Evolutionary conservation across 2,329 filamentous ascomycete species (phyloP).

Genomic region (Fusarium camptoceras): DNA sequence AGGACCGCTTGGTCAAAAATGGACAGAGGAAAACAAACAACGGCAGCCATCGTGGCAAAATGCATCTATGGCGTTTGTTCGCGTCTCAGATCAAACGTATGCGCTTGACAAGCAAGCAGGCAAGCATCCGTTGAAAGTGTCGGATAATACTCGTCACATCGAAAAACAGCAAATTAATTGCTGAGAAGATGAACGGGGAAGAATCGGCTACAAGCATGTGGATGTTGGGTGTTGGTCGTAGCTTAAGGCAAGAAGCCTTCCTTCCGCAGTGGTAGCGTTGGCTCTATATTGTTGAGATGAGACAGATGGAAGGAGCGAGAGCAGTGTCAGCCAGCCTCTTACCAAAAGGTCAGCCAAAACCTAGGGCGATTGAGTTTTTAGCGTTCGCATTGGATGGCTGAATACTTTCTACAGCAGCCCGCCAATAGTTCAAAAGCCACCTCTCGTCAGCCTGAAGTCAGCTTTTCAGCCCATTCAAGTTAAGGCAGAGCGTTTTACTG

Average conservation of each 20-base stretch:
- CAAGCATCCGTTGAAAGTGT: neutral
- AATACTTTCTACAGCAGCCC: constrained; percentile 5
- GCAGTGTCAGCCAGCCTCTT: constrained; percentile 22
- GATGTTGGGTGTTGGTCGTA: neutral
- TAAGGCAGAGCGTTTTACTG: constrained; percentile 26
- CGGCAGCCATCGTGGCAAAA: neutral
- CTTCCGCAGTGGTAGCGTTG: neutral
- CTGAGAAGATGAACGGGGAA: neutral
- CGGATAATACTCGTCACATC: neutral
- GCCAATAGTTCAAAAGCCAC: constrained; percentile 20
- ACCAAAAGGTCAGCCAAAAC: constrained; percentile 2
- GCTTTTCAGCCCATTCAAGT: constrained; percentile 23
- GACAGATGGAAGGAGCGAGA: neutral
- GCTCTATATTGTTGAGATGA: neutral
- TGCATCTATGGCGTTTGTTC: neutral
- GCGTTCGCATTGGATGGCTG: neutral
- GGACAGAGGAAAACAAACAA: neutral
- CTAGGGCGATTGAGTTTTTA: constrained; percentile 20
- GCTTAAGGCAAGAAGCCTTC: neutral
- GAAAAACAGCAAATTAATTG: neutral
- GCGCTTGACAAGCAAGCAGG: neutral
- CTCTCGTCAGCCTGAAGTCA: constrained; percentile 42
- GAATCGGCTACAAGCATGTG: neutral
- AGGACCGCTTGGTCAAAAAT: constrained; percentile 13
- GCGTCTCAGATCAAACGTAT: neutral